Conservation (phyloP, 768 basidiomycete species). For the Mycena indigotica region DNA sequence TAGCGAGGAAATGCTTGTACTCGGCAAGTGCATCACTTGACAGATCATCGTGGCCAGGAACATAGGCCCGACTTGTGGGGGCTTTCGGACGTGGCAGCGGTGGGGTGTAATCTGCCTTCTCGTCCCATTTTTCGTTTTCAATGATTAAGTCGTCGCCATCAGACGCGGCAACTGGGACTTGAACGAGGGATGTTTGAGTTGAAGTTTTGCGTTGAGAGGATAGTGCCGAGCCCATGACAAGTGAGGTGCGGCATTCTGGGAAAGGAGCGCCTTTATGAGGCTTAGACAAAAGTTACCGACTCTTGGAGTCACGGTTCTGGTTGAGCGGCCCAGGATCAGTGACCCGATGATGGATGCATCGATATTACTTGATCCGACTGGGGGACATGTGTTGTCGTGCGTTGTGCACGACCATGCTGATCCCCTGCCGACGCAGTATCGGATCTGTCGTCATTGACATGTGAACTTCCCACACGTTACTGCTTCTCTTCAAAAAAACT, state of each 20-base stretch:
- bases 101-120: background rate
- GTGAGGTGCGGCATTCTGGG: background rate
- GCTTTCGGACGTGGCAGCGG: conserved; percentile 5
- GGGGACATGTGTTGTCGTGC: too few relatives aligned
- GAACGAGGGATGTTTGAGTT: too few relatives aligned
- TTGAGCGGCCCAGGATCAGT: too few relatives aligned
- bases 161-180: too few relatives aligned
- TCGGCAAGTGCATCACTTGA: conserved; percentile 19
- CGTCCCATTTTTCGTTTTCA: conserved; percentile 27
- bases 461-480: too few relatives aligned
- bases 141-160: conserved; percentile 41
- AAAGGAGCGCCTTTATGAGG: background rate
- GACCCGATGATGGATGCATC: too few relatives aligned
- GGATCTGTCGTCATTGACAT: too few relatives aligned
- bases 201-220: background rate
- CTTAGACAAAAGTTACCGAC: background rate
- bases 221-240: background rate
- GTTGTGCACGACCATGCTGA: too few relatives aligned
- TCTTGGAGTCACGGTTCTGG: too few relatives aligned
- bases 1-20: conserved; percentile 25
- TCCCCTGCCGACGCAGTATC: too few relatives aligned
- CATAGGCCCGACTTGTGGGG: conserved; percentile 42
- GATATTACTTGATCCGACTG: too few relatives aligned
- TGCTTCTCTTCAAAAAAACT: too few relatives aligned
- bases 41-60: conserved; percentile 16